Evolutionary conservation across 805 yeast species (phyloP).

Genomic region (Yamadazyma ubonensis): DNA sequence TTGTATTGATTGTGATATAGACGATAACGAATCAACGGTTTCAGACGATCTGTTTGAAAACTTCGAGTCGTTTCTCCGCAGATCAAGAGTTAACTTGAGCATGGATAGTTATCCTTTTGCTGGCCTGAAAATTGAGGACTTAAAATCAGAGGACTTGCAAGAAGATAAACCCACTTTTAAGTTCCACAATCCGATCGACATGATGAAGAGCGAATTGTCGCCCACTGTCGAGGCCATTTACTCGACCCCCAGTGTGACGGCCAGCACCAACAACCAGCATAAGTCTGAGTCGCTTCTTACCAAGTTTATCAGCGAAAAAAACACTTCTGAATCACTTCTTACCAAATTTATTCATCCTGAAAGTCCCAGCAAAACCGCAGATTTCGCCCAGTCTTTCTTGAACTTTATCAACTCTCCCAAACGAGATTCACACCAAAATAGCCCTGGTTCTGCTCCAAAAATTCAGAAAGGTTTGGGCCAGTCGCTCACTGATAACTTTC

Average conservation of each 20-base stretch:
- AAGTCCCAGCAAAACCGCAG: no score
- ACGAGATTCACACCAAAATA: no score
- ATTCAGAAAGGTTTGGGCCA: conserved; percentile 15
- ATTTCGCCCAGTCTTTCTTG: conserved; percentile 17
- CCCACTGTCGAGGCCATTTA: conserved; percentile 37
- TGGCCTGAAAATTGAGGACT: conserved; percentile 20
- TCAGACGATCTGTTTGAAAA: conserved; percentile 21
- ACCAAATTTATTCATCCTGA: no score
- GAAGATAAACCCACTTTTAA: conserved; percentile 12
- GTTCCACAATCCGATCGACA: conserved; percentile 40
- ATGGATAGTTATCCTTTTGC: conserved; percentile 18
- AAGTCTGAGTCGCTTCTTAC: conserved; percentile 6
- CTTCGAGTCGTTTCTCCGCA: conserved; percentile 32
- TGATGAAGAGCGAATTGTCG: conserved; percentile 19
- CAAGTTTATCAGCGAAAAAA: conserved; percentile 5
- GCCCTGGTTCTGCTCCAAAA: no score
- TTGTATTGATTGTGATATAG: conserved; percentile 5
- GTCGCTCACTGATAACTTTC: conserved; percentile 31
- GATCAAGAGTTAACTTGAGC: conserved; percentile 30
- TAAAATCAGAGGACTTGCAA: background rate
- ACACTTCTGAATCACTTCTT: conserved; percentile 5
- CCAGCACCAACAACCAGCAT: background rate
- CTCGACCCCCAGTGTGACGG: conserved; percentile 13
- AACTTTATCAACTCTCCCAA: conserved; percentile 21
- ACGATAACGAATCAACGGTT: conserved; percentile 16